Base-by-base conservation (phyloP, 257 asterid genomes). In the Salvia rosmarinus region DNA sequence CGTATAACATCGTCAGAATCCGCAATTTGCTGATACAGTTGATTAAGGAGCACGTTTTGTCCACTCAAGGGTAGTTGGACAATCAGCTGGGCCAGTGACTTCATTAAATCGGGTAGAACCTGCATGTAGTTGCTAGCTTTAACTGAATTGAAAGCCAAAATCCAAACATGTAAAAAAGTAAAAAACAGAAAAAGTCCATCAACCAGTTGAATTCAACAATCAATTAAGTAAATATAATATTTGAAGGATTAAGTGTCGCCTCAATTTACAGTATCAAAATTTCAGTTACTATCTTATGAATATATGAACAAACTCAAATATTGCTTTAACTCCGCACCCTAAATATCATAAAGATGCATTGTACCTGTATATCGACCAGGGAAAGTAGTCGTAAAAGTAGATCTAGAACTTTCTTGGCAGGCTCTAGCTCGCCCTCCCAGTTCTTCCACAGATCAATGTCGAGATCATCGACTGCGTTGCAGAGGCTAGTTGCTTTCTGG, bases 341-440 rank as follows among this genome's bases (percentile, higher is more conserved):
- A n/a, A n/a, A n/a, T n/a, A n/a, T n/a, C n/a, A n/a, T n/a, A n/a
- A 46, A 51, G 64, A 67, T 56, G 21, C 6, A 42, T 9, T 46
- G 28, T 81, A 88, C 99, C 96, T 88, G 99, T 82, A 94, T 85
- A 77, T 94, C 99, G 63, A 91, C 89, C 30, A 91, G 76, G 64
- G 87, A 69, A 44, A 94, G 96, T 47, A 94, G 86, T 20, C 92
- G 89, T 44, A 85, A 70, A 72, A 89, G 96, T 77, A 94, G 84
- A 77, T 94, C 97, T 6, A 91, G 73, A 77, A 91, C 75, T 82
- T 90, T 88, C 79, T 88, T 83, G 49, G 84, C 69, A 72, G 88
- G 86, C 67, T 91, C 95, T 76, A 84, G 72, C 69, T 82, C 93
- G 78, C 85, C 96, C 20, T 86, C 89, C 90, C 87, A 85, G 76